Conservation (phyloP, 1,139 yeast species). For the Kluyveromyces marxianus region DNA sequence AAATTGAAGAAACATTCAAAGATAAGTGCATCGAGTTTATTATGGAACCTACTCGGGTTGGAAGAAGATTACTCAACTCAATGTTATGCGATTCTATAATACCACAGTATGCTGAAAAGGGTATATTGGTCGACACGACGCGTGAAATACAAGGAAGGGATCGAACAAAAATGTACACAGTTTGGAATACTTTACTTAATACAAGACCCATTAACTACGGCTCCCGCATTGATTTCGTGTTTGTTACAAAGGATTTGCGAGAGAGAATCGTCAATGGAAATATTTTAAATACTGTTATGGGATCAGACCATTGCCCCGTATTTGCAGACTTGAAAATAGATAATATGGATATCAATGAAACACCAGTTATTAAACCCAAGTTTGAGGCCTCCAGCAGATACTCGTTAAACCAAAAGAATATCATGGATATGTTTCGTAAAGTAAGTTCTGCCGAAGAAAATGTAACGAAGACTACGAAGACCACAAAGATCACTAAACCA, state of each 20-base stretch:
- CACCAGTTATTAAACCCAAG: conserved; percentile 24
- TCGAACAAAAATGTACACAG: conserved; percentile 67
- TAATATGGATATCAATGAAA: not conserved
- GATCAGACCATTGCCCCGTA: conserved; percentile 94
- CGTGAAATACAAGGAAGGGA: conserved; percentile 48
- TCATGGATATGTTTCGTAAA: conserved; percentile 43
- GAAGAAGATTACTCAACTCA: conserved; percentile 39
- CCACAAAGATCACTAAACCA: not conserved
- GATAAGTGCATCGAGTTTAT: conserved; percentile 37
- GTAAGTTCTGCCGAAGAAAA: conserved; percentile 2
- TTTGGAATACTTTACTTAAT: conserved; percentile 80
- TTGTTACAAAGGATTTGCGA: conserved; percentile 38
- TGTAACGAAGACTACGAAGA: not conserved
- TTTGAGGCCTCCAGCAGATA: conserved; percentile 54
- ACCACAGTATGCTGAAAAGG: conserved; percentile 28
- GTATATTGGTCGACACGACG: conserved; percentile 56
- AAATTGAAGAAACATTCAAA: conserved; percentile 39
- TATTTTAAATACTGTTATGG: conserved; percentile 62
- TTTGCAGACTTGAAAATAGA: conserved; percentile 45
- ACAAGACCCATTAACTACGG: conserved; percentile 83
- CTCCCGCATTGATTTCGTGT: conserved; percentile 74
- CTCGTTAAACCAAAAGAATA: conserved; percentile 45
- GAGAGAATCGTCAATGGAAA: conserved; percentile 41
- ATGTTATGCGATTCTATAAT: conserved; percentile 29
- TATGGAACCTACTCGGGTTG: conserved; percentile 33